phyloP scores from a whole-genome alignment of 495 filamentous ascomycete species.

The Oleoguttula mirabilis region DNA sequence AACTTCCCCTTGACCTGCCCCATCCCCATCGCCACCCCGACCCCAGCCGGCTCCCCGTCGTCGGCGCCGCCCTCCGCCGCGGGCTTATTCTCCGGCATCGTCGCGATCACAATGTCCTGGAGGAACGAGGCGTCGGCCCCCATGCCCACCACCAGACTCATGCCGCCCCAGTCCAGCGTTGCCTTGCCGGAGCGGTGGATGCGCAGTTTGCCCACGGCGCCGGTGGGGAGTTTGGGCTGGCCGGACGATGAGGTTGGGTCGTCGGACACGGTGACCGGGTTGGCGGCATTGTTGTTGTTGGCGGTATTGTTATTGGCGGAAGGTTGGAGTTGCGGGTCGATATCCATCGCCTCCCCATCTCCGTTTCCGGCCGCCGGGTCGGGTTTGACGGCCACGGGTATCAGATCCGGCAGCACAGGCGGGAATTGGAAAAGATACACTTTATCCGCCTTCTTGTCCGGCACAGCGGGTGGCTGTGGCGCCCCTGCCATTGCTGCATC shows the following conservation, averaged over 20 bases:
- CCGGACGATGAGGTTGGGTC: conserved; percentile 4
- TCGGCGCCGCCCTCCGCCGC: conserved; percentile 30
- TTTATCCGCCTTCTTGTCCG: conserved; percentile 34
- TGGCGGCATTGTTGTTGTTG: conserved; percentile 14
- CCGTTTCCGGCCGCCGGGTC: conserved; percentile 9
- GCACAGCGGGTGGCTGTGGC: not conserved
- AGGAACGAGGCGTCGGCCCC: conserved; percentile 21
- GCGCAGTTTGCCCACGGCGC: conserved; percentile 46
- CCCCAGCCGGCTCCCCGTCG: not conserved
- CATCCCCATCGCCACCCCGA: conserved; percentile 37
- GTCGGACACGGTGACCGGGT: conserved; percentile 8
- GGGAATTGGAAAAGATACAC: conserved; percentile 58
- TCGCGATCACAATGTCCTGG: conserved; percentile 24
- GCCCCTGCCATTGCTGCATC: conserved; percentile 27
- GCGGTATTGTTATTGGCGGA: not conserved
- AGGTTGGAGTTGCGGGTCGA: conserved; percentile 1
- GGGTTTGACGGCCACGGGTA: conserved; percentile 27
- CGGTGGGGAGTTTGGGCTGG: conserved; percentile 25
- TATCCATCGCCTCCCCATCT: conserved; percentile 3
- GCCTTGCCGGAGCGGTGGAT: conserved; percentile 48
- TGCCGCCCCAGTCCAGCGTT: conserved; percentile 50
- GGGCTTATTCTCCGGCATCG: conserved; percentile 25
- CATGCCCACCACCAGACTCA: conserved; percentile 33
- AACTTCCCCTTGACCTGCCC: conserved; percentile 48
- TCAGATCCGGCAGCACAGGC: conserved; percentile 44